Evolutionary conservation across 495 filamentous ascomycete species (phyloP).

Genomic region (Xylaria castorea): DNA sequence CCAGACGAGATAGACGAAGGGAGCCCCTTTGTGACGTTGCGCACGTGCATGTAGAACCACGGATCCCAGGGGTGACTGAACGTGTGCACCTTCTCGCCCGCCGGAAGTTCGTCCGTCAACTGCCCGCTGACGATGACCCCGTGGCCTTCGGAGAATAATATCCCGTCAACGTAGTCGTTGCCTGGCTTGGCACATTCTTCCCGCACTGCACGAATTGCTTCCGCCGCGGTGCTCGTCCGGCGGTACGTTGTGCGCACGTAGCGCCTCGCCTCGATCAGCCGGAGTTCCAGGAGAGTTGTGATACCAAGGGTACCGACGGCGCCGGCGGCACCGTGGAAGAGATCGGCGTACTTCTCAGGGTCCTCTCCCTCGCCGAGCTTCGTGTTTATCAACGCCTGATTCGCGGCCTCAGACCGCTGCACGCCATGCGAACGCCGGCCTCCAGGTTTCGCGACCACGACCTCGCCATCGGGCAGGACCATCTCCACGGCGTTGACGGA

Average conservation of each 20-base stretch:
- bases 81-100: slow-evolving; percentile 41
- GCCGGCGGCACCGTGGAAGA: slow-evolving; percentile 63
- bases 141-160: slow-evolving; percentile 56
- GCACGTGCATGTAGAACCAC: slow-evolving; percentile 62
- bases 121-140: slow-evolving; percentile 62
- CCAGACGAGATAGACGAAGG: slow-evolving; percentile 28
- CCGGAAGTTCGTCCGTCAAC: slow-evolving; percentile 52
- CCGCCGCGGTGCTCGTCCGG: slow-evolving; percentile 50
- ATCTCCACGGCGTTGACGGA: slow-evolving; percentile 65
- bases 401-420: slow-evolving; percentile 31
- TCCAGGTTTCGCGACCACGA: slow-evolving; percentile 45
- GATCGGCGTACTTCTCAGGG: slow-evolving; percentile 48
- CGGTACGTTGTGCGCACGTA: slow-evolving; percentile 64
- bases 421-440: slow-evolving; percentile 40
- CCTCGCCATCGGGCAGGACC: slow-evolving; percentile 61
- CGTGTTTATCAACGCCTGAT: slow-evolving; percentile 27
- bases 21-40: slow-evolving; percentile 38
- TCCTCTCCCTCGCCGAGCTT: slow-evolving; percentile 38
- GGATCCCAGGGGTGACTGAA: slow-evolving; percentile 58
- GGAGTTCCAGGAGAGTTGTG: slow-evolving; percentile 61
- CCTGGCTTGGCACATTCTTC: slow-evolving; percentile 39
- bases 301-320: slow-evolving; percentile 65
- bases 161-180: slow-evolving; percentile 56
- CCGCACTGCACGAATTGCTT: slow-evolving; percentile 46
- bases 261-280: slow-evolving; percentile 58